Conservation (phyloP, 352 stramenopile species). For the Pythium dissimile region DNA sequence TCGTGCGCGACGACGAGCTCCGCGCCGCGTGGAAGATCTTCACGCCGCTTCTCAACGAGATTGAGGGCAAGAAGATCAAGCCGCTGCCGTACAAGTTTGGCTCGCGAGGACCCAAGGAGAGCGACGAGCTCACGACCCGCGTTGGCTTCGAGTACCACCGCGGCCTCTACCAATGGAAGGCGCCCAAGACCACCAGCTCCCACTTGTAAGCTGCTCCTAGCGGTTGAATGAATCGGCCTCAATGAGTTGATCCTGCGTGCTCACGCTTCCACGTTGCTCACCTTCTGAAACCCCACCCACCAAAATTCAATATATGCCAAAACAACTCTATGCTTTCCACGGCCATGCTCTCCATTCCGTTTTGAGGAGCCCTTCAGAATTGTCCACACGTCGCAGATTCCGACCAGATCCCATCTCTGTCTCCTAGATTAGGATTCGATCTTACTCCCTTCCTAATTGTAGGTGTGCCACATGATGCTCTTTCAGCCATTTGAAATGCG, state of each 20-base stretch:
- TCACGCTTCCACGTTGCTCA: too few species aligned
- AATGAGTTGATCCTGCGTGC: too few species aligned
- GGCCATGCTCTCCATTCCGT: neutral
- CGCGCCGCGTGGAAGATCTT: slow-evolving; percentile 97
- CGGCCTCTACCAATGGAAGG: slow-evolving; percentile 70
- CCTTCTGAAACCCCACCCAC: neutral
- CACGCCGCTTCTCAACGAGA: slow-evolving; percentile 95
- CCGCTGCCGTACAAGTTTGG: slow-evolving; percentile 93
- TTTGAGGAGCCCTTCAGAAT: neutral
- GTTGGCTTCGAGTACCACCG: slow-evolving; percentile 80
- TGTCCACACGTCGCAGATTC: neutral
- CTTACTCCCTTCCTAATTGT: neutral
- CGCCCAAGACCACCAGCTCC: slow-evolving; percentile 34
- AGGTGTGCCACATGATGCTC: neutral
- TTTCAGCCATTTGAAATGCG: slow-evolving; percentile 12
- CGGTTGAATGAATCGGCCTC: neutral
- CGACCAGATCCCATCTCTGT: neutral
- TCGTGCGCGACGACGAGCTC: slow-evolving; percentile 97
- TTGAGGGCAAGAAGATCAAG: slow-evolving; percentile 90
- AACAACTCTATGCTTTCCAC: neutral
- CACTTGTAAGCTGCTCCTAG: slow-evolving; percentile 33
- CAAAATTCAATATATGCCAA: neutral
- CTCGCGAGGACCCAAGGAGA: slow-evolving; percentile 90
- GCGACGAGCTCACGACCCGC: slow-evolving; percentile 70
- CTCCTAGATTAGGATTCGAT: neutral